Base-by-base conservation (phyloP, 129 eudicot species). In the Pulicaria dysenterica region DNA sequence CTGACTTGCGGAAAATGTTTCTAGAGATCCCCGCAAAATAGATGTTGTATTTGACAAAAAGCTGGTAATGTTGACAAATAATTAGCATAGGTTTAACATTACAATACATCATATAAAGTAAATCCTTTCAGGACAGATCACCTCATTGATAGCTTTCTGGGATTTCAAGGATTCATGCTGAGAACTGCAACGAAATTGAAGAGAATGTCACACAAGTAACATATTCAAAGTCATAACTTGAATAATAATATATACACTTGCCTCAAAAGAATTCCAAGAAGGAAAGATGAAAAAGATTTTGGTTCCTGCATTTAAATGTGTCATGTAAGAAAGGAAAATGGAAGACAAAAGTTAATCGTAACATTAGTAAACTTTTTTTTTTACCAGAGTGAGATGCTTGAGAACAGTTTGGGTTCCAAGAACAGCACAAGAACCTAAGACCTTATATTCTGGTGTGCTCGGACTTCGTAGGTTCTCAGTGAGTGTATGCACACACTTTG, bases 131-230 rank as follows among this genome's bases (percentile, higher is more conserved):
- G 19, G 58, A 15, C 74, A 67, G 31, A 78, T 79, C 73, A 94
- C 99, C 99, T 91, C 96, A 72, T 77, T 94, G 80, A 94, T 86
- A 61, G 97, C 99, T 88, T 94, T 94, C 85, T 94, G 99, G 84
- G 91, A 81, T 82, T 90, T 94, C 70, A 85, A 74, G 61, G 99
- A 83, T 81, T 94, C 99, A 70, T 94, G 92, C 85, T 86, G 97
- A 65, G 99, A 90, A 79, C 99, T 94, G 67, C 49, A 41, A 46
- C 65, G 65, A 43, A 64, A 69, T 3, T 34, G 48, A 66, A 80
- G 73, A 37, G 6, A 60, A 45, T 40, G 47, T 64, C 55, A 59
- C 70, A 48, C 31, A 10, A 19, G 62, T 40, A 70, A 51, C 13
- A 53, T 41, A 42, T 64, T 13, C 10, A 42, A 70, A 68, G 39